A percentile compares a stretch with the other conserved stretches of the same genome.
Evolutionary conservation across 192 early-diverging fungal genomes (phyloP).

Genomic region (Coemansia sp.): DNA sequence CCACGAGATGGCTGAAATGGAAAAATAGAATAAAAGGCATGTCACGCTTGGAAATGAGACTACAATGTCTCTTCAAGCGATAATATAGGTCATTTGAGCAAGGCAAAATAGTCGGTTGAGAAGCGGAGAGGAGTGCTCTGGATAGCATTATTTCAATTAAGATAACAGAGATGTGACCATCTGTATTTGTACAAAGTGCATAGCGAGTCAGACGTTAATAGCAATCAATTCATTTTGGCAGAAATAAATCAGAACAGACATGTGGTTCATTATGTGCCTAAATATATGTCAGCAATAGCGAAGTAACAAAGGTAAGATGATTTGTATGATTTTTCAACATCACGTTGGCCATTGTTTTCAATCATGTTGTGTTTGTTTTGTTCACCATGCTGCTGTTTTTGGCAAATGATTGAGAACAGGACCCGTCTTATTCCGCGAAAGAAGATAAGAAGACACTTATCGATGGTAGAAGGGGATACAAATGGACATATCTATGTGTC

Average conservation of each 20-base stretch:
- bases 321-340: neutral
- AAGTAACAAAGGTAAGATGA: conserved; percentile 1
- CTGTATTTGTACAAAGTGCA: neutral
- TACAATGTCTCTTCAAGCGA: too few relatives aligned
- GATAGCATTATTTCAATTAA: neutral
- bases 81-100: neutral
- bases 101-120: neutral
- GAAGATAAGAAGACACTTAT: too few relatives aligned
- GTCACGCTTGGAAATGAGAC: too few relatives aligned
- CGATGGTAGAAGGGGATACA: too few relatives aligned
- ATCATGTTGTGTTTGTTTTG: neutral
- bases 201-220: neutral
- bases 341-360: neutral
- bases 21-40: neutral
- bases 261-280: conserved; percentile 34
- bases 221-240: neutral
- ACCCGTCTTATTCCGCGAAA: too few relatives aligned
- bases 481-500: too few relatives aligned
- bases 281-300: conserved; percentile 37
- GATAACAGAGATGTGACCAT: too few relatives aligned
- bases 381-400: neutral
- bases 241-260: conserved; percentile 7
- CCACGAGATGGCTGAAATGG: neutral
- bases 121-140: neutral
- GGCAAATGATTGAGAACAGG: neutral